Evolutionary conservation across 129 eudicot species (phyloP), one percentile per base, ranked within the genome.

Genomic region (Mikania micrantha): DNA sequence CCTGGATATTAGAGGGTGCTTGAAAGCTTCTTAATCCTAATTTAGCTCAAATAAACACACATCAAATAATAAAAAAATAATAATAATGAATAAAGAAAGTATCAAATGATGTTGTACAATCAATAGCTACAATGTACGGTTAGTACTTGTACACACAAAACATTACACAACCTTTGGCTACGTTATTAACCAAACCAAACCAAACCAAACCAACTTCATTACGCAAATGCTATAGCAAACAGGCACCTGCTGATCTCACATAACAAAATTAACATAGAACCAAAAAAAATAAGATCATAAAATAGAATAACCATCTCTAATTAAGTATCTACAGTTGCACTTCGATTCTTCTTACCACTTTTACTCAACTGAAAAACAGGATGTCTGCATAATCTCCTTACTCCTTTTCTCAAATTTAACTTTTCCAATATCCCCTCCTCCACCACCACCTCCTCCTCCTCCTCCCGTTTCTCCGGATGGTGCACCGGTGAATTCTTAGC

Each of bases 351-450:
- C 40, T 73, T 73, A 63, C 50, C 28, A 36, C 24, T 58, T 80
- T 74, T 82, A 66, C 83, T 84, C 69, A 82, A 60, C 68, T 84
- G 95, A 63, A 90, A 87, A 49, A 90, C 83, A 1, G 94, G 90
- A 38, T 84, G 86, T 74, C 78, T 73, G 65, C 85, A 64, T 45
- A 90, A 79, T 56, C 77, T 90, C 52, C 66, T 77, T 47, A 82
- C 81, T 52, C 91, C 87, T 65, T 82, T 90, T 57, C 85, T 81
- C 63, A 90, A 53, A 63, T 75, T 83, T 57, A 84, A 75, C 56
- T 68, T 69, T 41, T 80, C 81, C 27, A 86, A 39, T 77, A 86
- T 64, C 67, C 90, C 84, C 64, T 74, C 83, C 25, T 29, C 85
- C 4, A 8, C 79, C 71, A 50, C 95, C 49, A 34, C 81, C 5